phyloP scores from a whole-genome alignment of 2,329 filamentous ascomycete species.

The Monilinia aucupariae region DNA sequence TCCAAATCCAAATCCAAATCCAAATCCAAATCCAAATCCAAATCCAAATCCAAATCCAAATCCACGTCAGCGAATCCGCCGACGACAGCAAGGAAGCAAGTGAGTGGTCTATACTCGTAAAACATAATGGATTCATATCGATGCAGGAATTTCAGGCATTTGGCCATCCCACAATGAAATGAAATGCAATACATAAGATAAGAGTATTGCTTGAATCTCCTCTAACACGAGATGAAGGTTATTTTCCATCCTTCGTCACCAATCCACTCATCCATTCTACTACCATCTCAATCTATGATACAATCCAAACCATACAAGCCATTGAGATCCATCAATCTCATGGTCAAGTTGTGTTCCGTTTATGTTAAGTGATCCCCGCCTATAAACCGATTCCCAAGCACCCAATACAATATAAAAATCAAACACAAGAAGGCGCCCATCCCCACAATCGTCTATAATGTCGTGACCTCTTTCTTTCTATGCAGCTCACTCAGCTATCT shows the following conservation, averaged over 20 bases:
- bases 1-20: too few relatives aligned
- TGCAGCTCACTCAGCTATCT: not conserved
- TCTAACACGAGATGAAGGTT: not conserved
- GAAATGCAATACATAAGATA: not conserved
- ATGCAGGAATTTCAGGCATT: not conserved
- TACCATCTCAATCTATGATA: not conserved
- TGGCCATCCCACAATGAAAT: not conserved
- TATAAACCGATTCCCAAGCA: not conserved
- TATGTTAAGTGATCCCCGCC: not conserved
- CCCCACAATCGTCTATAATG: conserved; percentile 8
- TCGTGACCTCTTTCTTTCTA: conserved; percentile 1
- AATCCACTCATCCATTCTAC: not conserved
- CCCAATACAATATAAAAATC: not conserved
- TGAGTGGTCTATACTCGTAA: not conserved
- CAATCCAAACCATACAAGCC: not conserved
- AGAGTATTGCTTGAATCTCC: not conserved
- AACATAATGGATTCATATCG: not conserved
- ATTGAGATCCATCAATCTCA: not conserved
- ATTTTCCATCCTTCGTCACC: too few relatives aligned
- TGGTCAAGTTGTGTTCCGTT: not conserved
- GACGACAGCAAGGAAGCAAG: not conserved
- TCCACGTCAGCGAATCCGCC: too few relatives aligned
- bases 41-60: too few relatives aligned
- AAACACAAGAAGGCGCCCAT: not conserved
- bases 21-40: too few relatives aligned